Evolutionary conservation across 768 basidiomycete species (phyloP).

Genomic region (Mrakia frigida): DNA sequence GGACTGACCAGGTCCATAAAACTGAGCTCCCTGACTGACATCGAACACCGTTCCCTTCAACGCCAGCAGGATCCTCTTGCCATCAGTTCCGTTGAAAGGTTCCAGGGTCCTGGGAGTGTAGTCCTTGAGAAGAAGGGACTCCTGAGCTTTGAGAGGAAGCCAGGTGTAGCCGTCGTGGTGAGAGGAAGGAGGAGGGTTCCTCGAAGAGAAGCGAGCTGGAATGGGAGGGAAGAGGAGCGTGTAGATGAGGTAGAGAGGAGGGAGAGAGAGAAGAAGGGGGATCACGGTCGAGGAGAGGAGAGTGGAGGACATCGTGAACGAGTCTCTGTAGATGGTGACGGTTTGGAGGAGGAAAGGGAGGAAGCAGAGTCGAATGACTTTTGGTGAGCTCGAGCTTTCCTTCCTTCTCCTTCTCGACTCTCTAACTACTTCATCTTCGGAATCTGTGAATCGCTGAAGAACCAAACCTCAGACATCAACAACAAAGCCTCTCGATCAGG

Average conservation of each 20-base stretch:
- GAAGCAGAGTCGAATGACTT: not conserved
- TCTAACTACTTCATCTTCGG: not conserved
- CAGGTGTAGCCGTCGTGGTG: slow-evolving; percentile 85
- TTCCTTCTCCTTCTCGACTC: not conserved
- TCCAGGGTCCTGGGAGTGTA: slow-evolving; percentile 73
- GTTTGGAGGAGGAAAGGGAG: not conserved
- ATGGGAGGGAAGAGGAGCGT: slow-evolving; percentile 61
- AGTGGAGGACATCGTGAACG: not conserved
- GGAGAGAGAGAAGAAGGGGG: slow-evolving; percentile 44
- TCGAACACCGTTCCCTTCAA: slow-evolving; percentile 89
- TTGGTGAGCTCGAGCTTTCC: not conserved
- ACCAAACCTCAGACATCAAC: not conserved
- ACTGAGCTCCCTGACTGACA: slow-evolving; percentile 78
- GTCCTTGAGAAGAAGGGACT: slow-evolving; percentile 66
- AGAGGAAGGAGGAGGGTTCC: slow-evolving; percentile 47
- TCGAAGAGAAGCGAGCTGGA: slow-evolving; percentile 49
- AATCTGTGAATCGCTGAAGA: not conserved
- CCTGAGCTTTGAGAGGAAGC: slow-evolving; percentile 78
- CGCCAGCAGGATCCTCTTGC: slow-evolving; percentile 73
- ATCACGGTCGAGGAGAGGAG: slow-evolving; percentile 23
- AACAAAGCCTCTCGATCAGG: no score
- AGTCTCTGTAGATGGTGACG: not conserved
- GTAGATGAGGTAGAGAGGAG: slow-evolving; percentile 71
- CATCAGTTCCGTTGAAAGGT: slow-evolving; percentile 53
- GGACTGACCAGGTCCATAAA: slow-evolving; percentile 85